These are phyloP conservation scores for Lyophyllum semitale DNA, from an alignment of 768 basidiomycete genomes.

Conservation along the genomic window DNA sequence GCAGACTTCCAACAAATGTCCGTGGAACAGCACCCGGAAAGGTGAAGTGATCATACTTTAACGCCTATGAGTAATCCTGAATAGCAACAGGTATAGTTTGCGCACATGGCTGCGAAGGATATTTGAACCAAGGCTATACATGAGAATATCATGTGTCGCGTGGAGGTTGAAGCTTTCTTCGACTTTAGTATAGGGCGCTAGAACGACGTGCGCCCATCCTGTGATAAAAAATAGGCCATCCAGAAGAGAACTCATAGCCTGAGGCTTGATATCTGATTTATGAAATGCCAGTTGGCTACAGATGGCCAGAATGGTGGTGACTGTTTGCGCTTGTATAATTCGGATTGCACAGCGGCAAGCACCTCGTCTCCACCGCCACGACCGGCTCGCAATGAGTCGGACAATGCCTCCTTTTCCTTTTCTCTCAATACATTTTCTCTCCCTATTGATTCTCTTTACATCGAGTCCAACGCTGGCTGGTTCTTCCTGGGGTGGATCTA, in stretches of 20 bases:
- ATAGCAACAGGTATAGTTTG: conserved; percentile 7
- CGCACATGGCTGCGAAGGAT: conserved; percentile 55
- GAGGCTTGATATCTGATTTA: background rate
- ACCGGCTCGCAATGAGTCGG: conserved; percentile 11
- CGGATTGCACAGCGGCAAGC: background rate
- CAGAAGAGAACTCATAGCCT: conserved; percentile 23
- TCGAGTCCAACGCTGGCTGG: background rate
- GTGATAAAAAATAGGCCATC: conserved; percentile 54
- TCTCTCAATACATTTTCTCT: conserved; percentile 5
- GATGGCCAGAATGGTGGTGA: no score
- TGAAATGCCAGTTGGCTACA: background rate
- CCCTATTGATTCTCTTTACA: conserved; percentile 4
- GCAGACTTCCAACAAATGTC: conserved; percentile 78
- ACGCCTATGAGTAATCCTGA: conserved; percentile 2
- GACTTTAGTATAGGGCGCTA: conserved; percentile 92
- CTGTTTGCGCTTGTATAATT: conserved; percentile 9
- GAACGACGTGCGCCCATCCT: conserved; percentile 67
- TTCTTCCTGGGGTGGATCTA: conserved; percentile 12
- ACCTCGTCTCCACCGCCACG: background rate
- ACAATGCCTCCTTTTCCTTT: conserved; percentile 3
- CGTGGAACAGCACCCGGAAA: conserved; percentile 91
- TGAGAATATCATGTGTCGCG: conserved; percentile 83
- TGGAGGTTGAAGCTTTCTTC: conserved; percentile 98
- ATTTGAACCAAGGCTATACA: conserved; percentile 59
- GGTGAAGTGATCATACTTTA: conserved; percentile 80